Base-by-base conservation (phyloP, 75 land plant genomes). In the Cryptomeria japonica region DNA sequence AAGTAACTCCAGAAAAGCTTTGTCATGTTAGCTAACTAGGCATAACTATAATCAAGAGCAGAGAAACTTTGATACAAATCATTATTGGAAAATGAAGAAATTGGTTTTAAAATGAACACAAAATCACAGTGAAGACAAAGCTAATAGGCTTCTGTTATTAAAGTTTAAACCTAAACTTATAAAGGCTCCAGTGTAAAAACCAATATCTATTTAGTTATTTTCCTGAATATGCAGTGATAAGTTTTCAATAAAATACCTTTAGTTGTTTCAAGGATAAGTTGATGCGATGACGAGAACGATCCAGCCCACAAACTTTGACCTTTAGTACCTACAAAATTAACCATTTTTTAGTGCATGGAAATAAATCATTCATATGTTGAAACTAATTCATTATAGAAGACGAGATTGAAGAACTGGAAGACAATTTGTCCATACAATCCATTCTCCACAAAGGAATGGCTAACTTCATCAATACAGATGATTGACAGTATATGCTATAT, bases 281-380 rank as follows among this genome's bases (percentile, higher is more conserved):
- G 76, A 96, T 96, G 38, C 96, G 94, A 51, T 95, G 95, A 85
- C 91, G 93, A 42, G 90, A 41, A 82, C 88, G 93, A 88, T 96
- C 97, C 87, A 96, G 88, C 72, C 91, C 91, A 80, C 91, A 91
- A 90, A 96, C 97, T 90, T 96, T 96, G 53, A 93, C 96, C 86
- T 96, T 92, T 28, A 96, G 86, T 86, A 95, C 88, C 95, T 96
- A 90, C 31, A 77, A 90, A 58, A 86, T 86, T 13, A 78, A 86
- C 25, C 39, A 61, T 3, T 51, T 34, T 36, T 70, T 34, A 84
- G 34, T 36, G 2, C 84, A 42, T 28, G 84, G 51, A 85, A 56
- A 85, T 56, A 85, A 32, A 10, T 56, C 25, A 80, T 44, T 18
- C 28, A 8, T 37, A 41, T 19, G 16, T 80, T 41, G 37, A 73